Evolutionary conservation across 164 flowering plant species (phyloP), one percentile per base, ranked within the genome.

Genomic region (Stephania yunnanensis): DNA sequence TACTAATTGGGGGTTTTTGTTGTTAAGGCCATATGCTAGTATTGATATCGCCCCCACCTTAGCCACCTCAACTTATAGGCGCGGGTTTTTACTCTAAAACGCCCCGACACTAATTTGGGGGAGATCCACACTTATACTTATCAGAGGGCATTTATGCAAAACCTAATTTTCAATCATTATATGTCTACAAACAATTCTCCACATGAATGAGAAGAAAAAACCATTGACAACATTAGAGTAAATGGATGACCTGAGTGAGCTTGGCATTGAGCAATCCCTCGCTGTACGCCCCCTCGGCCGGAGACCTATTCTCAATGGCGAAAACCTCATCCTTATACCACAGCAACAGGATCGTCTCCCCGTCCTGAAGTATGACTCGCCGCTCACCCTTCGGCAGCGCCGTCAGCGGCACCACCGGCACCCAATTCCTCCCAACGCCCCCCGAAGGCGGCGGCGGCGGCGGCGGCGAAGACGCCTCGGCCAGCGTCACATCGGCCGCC

Each of bases 321-420:
- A 85, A 85, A 55, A 95, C 86, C 74, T 84, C 81, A 78, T 90
- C 87, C 77, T 93, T 95, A 75, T 93, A 95, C 98, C 98, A 95
- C 17, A 95, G 81, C 78, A 95, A 76, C 79, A 95, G 77, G 71
- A 95, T 93, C 17, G 91, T 84, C 80, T 91, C 95, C 10, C 88
- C 92, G 68, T 89, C 92, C 71, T 93, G 97, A 6, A 93, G 83
- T 3, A 93, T 91, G 76, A 95, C 97, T 4, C 98, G 85, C 81
- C 98, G 77, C 84, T 95, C 98, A 15, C 98, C 98, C 75, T 76
- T 95, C 5, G 97, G 97, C 78, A 95, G 83, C 20, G 98, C 97
- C 19, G 90, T 67, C 70, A 91, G 69, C 20, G 98, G 97, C 69
- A 92, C 95, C 78, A 91, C 97, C 45, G 98, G 97, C 6, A 95